Percentiles rank a stretch among this genome's conserved stretches.
phyloP scores from a whole-genome alignment of 768 basidiomycete genomes.

The Neoboletus brunneissimus region DNA sequence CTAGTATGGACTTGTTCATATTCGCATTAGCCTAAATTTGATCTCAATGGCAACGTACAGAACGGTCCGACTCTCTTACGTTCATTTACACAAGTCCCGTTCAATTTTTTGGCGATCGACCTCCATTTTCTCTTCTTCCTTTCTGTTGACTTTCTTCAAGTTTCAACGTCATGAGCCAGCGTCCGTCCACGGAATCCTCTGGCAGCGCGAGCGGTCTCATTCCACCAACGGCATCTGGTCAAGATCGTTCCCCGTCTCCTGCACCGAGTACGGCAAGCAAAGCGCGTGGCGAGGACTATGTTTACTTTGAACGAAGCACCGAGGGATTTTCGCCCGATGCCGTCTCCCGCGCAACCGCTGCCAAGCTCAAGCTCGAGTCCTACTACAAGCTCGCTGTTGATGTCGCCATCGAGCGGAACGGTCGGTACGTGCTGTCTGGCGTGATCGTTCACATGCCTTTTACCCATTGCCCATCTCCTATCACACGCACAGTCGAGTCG shows the following conservation, averaged over 20 bases:
- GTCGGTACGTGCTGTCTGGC: conserved; percentile 62
- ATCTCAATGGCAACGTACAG: background rate
- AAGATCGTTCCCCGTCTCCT: conserved; percentile 31
- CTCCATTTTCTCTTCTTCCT: background rate
- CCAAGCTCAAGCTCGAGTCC: conserved; percentile 95
- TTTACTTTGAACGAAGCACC: conserved; percentile 91
- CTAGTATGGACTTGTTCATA: too few relatives aligned
- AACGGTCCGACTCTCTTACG: conserved; percentile 23
- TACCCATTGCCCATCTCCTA: background rate
- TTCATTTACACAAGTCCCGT: conserved; percentile 13
- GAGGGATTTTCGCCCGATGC: conserved; percentile 81
- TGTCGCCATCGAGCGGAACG: conserved; percentile 92
- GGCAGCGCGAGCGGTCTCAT: conserved; percentile 18
- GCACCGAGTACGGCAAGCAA: conserved; percentile 31
- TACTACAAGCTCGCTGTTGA: conserved; percentile 99
- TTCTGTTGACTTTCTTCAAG: conserved; percentile 1
- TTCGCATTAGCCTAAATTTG: background rate
- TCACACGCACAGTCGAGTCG: conserved; percentile 63
- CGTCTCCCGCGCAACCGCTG: conserved; percentile 85
- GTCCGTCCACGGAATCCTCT: conserved; percentile 29
- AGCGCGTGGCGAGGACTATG: conserved; percentile 57
- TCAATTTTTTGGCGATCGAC: conserved; percentile 13
- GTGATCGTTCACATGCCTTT: background rate
- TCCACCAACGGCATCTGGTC: conserved; percentile 16
- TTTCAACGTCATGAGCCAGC: conserved; percentile 28